phyloP scores from a whole-genome alignment of 768 basidiomycete genomes.

The Xanthoconium stramineum region DNA sequence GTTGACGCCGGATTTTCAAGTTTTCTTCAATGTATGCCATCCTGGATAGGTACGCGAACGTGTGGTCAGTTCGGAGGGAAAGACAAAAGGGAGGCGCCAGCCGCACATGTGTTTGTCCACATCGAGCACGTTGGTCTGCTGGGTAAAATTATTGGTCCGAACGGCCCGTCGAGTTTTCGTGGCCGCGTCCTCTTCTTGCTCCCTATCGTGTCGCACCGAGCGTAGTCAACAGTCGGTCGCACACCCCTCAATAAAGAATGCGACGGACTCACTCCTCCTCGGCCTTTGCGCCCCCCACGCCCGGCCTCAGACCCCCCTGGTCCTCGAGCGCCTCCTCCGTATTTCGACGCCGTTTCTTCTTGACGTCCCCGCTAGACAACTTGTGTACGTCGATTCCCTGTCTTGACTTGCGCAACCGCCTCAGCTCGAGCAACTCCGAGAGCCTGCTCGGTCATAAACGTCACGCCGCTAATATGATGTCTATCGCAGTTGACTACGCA shows the following conservation, averaged over 20 bases:
- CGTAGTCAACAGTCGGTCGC: too few species aligned
- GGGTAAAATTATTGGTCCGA: slow-evolving; percentile 90
- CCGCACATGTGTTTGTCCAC: slow-evolving; percentile 97
- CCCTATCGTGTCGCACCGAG: slow-evolving; percentile 33
- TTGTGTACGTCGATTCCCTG: slow-evolving; percentile 85
- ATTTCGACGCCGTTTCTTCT: slow-evolving; percentile 62
- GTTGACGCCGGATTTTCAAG: slow-evolving; percentile 67
- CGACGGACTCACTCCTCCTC: slow-evolving; percentile 46
- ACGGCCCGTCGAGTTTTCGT: slow-evolving; percentile 73
- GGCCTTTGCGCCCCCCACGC: slow-evolving; percentile 32
- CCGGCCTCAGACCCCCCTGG: slow-evolving; percentile 56
- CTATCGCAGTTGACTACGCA: slow-evolving; percentile 31
- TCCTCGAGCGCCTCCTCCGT: slow-evolving; percentile 42
- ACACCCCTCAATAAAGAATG: neutral
- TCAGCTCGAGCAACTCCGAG: slow-evolving; percentile 79
- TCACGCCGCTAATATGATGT: neutral
- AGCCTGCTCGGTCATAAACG: slow-evolving; percentile 41
- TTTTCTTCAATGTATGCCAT: slow-evolving; percentile 98
- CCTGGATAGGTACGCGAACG: slow-evolving; percentile 35
- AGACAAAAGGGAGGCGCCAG: neutral
- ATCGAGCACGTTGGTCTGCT: slow-evolving; percentile 93
- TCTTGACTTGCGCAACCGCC: slow-evolving; percentile 67
- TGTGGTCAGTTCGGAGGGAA: neutral
- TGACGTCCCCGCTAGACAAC: slow-evolving; percentile 79
- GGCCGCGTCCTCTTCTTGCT: slow-evolving; percentile 63